Evolutionary conservation across 805 yeast species (phyloP).

Genomic region (Pichia pseudocactophila): DNA sequence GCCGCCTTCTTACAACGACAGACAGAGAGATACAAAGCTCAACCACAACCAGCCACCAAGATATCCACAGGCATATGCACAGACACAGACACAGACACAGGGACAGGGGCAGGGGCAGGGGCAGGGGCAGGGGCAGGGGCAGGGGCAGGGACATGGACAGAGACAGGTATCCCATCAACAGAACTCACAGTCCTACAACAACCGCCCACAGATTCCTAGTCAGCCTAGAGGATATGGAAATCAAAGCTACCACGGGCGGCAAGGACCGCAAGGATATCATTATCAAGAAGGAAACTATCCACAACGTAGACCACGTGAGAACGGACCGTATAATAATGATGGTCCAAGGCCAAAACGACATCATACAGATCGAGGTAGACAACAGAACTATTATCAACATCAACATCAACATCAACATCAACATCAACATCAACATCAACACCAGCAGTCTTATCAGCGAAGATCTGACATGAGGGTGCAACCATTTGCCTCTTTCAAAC

Average conservation of each 20-base stretch:
- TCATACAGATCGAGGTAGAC: neutral
- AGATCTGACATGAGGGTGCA: neutral
- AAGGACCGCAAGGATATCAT: neutral
- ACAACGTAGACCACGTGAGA: neutral
- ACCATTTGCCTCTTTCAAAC: slow-evolving; percentile 40
- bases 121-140: slow-evolving; percentile 2
- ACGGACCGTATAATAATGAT: neutral
- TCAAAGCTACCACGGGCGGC: neutral
- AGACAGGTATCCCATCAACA: neutral
- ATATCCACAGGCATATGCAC: too few species aligned
- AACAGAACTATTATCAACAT: neutral
- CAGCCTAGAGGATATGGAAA: too few species aligned
- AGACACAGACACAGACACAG: neutral
- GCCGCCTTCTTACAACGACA: neutral
- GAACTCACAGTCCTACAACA: neutral
- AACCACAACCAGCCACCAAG: neutral
- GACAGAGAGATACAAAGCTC: neutral
- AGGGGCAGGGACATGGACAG: slow-evolving; percentile 1
- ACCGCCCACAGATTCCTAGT: neutral
- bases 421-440: neutral
- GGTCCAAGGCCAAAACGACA: neutral
- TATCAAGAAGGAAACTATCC: neutral
- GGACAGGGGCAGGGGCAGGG: slow-evolving; percentile 3
- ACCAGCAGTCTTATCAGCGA: neutral
- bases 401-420: neutral